These are phyloP conservation scores for Starmerella kuoi DNA, from an alignment of 805 yeast species.

Conservation along the genomic window DNA sequence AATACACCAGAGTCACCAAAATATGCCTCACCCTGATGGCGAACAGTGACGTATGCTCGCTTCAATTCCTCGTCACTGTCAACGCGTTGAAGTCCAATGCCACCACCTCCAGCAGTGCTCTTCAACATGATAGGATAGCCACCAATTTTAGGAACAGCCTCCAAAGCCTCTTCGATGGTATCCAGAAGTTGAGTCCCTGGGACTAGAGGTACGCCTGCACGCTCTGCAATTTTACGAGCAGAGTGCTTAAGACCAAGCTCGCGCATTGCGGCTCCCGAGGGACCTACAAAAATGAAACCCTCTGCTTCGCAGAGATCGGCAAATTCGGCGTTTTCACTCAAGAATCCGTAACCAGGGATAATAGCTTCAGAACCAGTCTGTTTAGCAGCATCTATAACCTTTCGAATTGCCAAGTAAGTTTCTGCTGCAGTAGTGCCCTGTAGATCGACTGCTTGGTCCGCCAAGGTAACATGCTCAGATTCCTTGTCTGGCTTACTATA, in stretches of 20 bases:
- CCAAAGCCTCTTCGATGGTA: constrained; percentile 59
- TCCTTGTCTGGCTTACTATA: constrained; percentile 85
- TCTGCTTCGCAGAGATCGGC: constrained; percentile 75
- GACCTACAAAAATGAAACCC: constrained; percentile 91
- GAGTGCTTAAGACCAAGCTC: constrained; percentile 89
- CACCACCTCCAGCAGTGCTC: constrained; percentile 99
- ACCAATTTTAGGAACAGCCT: constrained; percentile 52
- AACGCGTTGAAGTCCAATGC: constrained; percentile 91
- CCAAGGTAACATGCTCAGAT: constrained; percentile 71
- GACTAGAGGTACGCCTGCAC: constrained; percentile 89
- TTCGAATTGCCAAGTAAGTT: constrained; percentile 75
- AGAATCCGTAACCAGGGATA: constrained; percentile 94
- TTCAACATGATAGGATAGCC: constrained; percentile 89
- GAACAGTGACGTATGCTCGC: constrained; percentile 76
- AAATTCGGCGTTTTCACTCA: constrained; percentile 92
- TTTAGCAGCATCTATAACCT: constrained; percentile 77
- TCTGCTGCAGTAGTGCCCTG: constrained; percentile 80
- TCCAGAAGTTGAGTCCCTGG: constrained; percentile 89
- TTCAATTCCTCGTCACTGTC: constrained; percentile 71
- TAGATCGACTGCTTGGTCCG: constrained; percentile 71
- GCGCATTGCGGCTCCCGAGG: constrained; percentile 85
- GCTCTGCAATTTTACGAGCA: constrained; percentile 83
- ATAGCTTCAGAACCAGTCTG: constrained; percentile 82
- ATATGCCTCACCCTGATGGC: constrained; percentile 85
- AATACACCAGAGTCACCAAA: constrained; percentile 95